These are phyloP conservation scores for Ogataea paradorogensis DNA, from an alignment of 805 yeast genomes.

Conservation along the genomic window DNA sequence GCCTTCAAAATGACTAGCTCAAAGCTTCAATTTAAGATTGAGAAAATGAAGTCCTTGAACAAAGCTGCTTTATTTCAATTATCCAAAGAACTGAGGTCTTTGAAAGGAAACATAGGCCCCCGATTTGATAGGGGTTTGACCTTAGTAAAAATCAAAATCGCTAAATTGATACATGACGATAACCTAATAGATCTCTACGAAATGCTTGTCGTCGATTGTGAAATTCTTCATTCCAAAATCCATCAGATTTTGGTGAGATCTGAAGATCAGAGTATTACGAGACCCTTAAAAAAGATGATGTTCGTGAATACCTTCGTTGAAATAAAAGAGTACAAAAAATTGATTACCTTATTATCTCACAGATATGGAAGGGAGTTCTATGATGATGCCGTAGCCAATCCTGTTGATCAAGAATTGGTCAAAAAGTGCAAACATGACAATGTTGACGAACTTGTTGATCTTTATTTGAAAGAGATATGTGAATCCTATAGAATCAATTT, in stretches of 20 bases:
- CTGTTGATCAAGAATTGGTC: constrained; percentile 18
- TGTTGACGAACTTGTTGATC: constrained; percentile 25
- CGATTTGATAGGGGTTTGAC: constrained; percentile 25
- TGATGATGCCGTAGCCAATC: constrained; percentile 17
- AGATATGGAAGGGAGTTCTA: constrained; percentile 26
- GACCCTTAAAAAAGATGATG: constrained; percentile 19
- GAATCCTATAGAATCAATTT: constrained; percentile 30
- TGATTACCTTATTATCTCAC: constrained; percentile 20
- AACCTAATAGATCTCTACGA: constrained; percentile 25
- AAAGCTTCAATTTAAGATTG: constrained; percentile 26
- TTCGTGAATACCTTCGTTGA: constrained; percentile 20
- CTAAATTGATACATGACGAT: constrained; percentile 26
- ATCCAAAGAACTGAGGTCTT: constrained; percentile 20
- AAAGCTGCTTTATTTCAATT: constrained; percentile 22
- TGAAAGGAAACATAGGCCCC: constrained; percentile 11
- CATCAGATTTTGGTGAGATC: constrained; percentile 15
- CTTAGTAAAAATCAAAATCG: constrained; percentile 19
- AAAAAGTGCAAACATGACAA: constrained; percentile 29
- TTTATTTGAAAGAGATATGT: constrained; percentile 29
- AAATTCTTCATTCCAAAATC: constrained; percentile 23
- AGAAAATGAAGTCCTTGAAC: constrained; percentile 26
- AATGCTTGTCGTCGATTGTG: constrained; percentile 23
- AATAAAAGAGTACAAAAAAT: constrained; percentile 25
- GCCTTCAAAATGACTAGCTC: constrained; percentile 27
- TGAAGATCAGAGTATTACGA: constrained; percentile 18